Percentiles rank a stretch among this genome's conserved stretches.
Evolutionary conservation across 1,139 yeast genomes (phyloP).

Genomic region (Candida pseudocylindracea): DNA sequence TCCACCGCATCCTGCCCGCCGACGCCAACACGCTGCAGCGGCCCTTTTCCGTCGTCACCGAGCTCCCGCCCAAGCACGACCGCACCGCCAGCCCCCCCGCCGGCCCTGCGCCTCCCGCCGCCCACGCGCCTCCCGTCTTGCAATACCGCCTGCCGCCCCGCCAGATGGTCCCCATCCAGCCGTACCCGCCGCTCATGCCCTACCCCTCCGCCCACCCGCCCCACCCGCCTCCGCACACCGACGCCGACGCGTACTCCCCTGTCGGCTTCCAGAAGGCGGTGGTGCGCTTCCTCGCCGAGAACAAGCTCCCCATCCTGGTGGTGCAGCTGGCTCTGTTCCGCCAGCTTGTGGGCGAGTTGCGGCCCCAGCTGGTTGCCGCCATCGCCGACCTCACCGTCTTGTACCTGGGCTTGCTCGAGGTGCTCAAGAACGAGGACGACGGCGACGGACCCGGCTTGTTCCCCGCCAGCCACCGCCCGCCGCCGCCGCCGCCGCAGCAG

Average conservation of each 20-base stretch:
- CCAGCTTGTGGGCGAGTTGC: slow-evolving; percentile 24
- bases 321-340: slow-evolving; percentile 29
- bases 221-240: slow-evolving; percentile 9
- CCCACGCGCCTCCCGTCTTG: background rate
- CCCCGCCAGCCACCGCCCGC: too few species aligned
- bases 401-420: slow-evolving; percentile 23
- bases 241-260: slow-evolving; percentile 19
- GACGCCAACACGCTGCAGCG: slow-evolving; percentile 11
- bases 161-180: background rate
- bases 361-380: slow-evolving; percentile 24
- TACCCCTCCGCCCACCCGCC: background rate
- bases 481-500: too few species aligned
- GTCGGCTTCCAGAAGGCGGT: slow-evolving; percentile 28
- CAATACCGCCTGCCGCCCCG: background rate
- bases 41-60: too few species aligned
- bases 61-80: background rate
- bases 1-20: slow-evolving; percentile 23
- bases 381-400: slow-evolving; percentile 21
- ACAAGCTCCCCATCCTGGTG: slow-evolving; percentile 23
- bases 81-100: background rate
- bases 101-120: background rate
- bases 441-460: too few species aligned
- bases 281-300: slow-evolving; percentile 25
- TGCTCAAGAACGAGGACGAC: slow-evolving; percentile 2
- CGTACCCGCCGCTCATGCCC: background rate